Conservation (phyloP, 202 grass and related monocot genomes). For the Carex arenaria region DNA sequence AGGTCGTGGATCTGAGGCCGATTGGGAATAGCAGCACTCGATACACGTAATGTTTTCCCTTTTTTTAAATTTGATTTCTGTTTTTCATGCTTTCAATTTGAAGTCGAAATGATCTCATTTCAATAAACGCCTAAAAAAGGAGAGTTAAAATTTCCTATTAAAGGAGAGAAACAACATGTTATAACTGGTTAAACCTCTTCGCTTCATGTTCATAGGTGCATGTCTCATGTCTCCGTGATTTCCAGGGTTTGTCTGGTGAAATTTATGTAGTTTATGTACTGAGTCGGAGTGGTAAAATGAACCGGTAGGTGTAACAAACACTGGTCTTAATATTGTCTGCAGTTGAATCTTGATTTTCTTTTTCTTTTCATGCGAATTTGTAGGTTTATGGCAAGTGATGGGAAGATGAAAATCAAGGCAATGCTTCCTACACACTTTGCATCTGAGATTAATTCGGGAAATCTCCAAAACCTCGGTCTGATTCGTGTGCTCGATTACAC, state of each 20-base stretch:
- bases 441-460: constrained; percentile 61
- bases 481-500: constrained; percentile 78
- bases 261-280: neutral
- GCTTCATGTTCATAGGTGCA: neutral
- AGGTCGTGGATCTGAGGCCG: constrained; percentile 88
- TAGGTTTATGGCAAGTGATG: constrained; percentile 86
- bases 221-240: neutral
- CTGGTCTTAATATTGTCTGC: neutral
- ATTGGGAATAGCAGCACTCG: constrained; percentile 58
- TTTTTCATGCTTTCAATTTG: neutral
- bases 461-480: constrained; percentile 74
- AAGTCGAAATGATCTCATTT: neutral
- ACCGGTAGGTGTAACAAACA: neutral
- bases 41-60: constrained; percentile 48
- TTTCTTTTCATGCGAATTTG: neutral
- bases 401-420: constrained; percentile 65
- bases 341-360: neutral
- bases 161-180: too few species aligned
- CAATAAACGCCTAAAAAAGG: neutral
- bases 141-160: neutral
- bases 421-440: constrained; percentile 69
- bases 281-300: neutral
- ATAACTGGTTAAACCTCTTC: neutral
- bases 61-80: neutral
- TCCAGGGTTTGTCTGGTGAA: neutral